These are phyloP conservation scores for Solanum paucissectum DNA, from an alignment of 257 asterid species.

Conservation along the genomic window DNA sequence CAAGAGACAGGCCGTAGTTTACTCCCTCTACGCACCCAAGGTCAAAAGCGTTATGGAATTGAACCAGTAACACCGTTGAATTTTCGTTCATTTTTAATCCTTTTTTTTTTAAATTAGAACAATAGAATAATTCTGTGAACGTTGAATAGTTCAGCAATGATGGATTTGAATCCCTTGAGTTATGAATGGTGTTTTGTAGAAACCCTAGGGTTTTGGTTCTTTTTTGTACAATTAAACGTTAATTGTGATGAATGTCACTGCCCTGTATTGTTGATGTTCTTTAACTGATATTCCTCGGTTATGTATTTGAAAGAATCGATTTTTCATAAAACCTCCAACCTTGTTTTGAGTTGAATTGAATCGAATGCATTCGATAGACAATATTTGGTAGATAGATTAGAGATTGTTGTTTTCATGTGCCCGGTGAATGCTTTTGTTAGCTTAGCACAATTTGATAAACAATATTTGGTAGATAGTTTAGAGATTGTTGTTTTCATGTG, in stretches of 20 bases:
- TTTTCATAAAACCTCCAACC: background rate
- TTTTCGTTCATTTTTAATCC: background rate
- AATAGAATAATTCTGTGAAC: background rate
- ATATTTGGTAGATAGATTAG: background rate
- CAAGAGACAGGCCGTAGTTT: constrained; percentile 69
- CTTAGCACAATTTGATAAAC: background rate
- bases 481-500: background rate
- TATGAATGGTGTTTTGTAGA: background rate
- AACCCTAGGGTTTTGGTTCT: background rate
- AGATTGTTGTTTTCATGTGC: background rate
- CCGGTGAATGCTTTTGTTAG: background rate
- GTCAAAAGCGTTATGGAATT: constrained; percentile 76
- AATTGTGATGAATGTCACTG: background rate
- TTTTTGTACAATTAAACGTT: background rate
- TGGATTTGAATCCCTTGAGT: background rate
- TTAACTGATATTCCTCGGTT: background rate
- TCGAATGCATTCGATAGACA: background rate
- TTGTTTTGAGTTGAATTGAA: background rate
- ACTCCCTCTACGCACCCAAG: constrained; percentile 64
- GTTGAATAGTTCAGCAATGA: background rate
- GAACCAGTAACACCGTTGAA: background rate
- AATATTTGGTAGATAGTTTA: background rate
- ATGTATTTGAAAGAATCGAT: background rate
- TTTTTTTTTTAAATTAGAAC: background rate
- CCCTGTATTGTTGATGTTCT: background rate